Base-by-base conservation (phyloP, 371 early-diverging fungal species). In the Lichtheimia hyalospora region DNA sequence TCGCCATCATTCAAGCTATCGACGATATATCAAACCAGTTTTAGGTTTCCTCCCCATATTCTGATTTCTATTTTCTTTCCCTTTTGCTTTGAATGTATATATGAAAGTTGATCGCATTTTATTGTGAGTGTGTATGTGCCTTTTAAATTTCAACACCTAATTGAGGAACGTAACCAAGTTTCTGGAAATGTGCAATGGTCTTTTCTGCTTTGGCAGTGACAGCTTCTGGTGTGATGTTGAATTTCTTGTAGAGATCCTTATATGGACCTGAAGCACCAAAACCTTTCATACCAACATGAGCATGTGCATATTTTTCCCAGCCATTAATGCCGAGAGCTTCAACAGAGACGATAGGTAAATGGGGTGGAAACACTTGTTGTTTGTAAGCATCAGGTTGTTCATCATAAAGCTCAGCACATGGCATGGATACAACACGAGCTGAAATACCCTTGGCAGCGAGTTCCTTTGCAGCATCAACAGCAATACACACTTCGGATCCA, bases 401-500 rank as follows among this genome's bases (percentile, higher is more conserved):
- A 48, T 93, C 93, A 67, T 97, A 99, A 34, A 97, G 74, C 63
- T 93, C 93, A 69, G 85, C 82, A 60, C 92, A 97, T 15, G 96
- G 94, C 82, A 98, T 86, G 48, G 99, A 98, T 14, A 99, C 96
- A 44, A 98, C 85, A 49, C 92, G 89, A 25, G 90, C 83, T 3
- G 63, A 52, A 69, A 88, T 68, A 44, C 57, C 60, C 49, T 83
- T 68, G 25, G 74, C 73, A 21, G 74, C 66, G 16, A 96, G 79
- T 27, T 72, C 57, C 60, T 89, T 81, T 50, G 92, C 91, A 6
- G 95, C 79, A 23, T 93, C 91, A 4, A 95, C 86, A 40, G 88
- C 86, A 50, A 98, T 77, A 42, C 71, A 85, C 8, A 95, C 90
- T 74, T 99, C 99, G 23, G 98, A 94, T 18, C 99, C 99, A 6